Percentiles rank a stretch among this genome's conserved stretches.
Conservation (phyloP, 352 stramenopile genomes). For the Phytophthora pisi region DNA sequence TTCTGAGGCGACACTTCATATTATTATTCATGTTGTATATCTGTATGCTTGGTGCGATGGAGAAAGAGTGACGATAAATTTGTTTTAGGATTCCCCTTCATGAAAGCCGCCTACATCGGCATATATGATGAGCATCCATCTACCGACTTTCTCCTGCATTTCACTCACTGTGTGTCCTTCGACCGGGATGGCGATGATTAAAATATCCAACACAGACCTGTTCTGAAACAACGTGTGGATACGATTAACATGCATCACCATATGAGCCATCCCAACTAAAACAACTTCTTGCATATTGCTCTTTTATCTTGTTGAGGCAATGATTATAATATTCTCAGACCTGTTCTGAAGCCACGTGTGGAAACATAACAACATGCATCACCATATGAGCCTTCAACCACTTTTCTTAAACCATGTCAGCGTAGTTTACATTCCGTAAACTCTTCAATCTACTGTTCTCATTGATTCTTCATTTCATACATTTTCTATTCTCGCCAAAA, state of each 20-base stretch:
- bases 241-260: slow-evolving; percentile 90
- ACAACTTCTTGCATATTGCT: not conserved
- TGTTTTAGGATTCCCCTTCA: slow-evolving; percentile 90
- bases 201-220: slow-evolving; percentile 87
- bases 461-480: not conserved
- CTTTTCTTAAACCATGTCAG: not conserved
- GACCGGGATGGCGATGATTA: slow-evolving; percentile 72
- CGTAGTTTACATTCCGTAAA: not conserved
- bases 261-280: slow-evolving; percentile 61
- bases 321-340: slow-evolving; percentile 87
- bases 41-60: slow-evolving; percentile 7
- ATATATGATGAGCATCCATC: slow-evolving; percentile 81
- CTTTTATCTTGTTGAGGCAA: slow-evolving; percentile 37
- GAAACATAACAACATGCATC: slow-evolving; percentile 87
- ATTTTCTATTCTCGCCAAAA: not conserved
- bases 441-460: slow-evolving; percentile 11
- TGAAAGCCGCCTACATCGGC: slow-evolving; percentile 68
- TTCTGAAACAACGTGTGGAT: slow-evolving; percentile 88
- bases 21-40: slow-evolving; percentile 27
- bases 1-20: slow-evolving; percentile 77
- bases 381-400: slow-evolving; percentile 79
- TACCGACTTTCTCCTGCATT: slow-evolving; percentile 35
- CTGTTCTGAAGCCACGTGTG: slow-evolving; percentile 86
- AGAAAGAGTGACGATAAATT: slow-evolving; percentile 69
- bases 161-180: slow-evolving; percentile 1